These are phyloP conservation scores for Drechslerella stenobrocha DNA, from an alignment of 2,329 filamentous ascomycete species.

Conservation along the genomic window DNA sequence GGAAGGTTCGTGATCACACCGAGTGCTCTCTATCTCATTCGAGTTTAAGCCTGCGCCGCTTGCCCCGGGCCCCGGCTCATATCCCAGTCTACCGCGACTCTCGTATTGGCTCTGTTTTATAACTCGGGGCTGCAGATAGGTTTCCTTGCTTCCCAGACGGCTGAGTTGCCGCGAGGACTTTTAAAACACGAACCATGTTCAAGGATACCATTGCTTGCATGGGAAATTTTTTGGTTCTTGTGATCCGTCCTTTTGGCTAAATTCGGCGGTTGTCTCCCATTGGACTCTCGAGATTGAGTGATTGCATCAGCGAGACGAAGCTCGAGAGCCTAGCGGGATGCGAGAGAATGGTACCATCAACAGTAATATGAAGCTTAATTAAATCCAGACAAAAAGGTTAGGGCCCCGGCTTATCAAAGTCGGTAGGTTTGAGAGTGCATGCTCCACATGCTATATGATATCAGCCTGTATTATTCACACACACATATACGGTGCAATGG, in stretches of 20 bases:
- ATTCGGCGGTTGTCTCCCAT: slow-evolving; percentile 27
- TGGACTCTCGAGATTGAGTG: slow-evolving; percentile 26
- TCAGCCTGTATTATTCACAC: slow-evolving; percentile 15
- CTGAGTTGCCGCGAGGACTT: slow-evolving; percentile 26
- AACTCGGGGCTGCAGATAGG: slow-evolving; percentile 15
- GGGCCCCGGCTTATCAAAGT: neutral
- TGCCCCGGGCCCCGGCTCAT: no score
- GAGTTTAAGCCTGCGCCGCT: slow-evolving; percentile 48
- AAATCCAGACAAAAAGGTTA: neutral
- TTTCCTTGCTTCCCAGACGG: slow-evolving; percentile 30
- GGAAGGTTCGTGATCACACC: slow-evolving; percentile 38
- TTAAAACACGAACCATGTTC: slow-evolving; percentile 46
- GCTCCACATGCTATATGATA: slow-evolving; percentile 44
- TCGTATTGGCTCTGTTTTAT: slow-evolving; percentile 10
- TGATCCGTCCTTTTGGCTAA: slow-evolving; percentile 46
- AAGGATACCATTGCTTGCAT: neutral
- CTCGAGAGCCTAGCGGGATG: neutral
- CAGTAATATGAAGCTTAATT: neutral
- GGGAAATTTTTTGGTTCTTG: slow-evolving; percentile 33
- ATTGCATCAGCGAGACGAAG: neutral
- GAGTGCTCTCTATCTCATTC: slow-evolving; percentile 36
- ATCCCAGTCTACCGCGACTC: slow-evolving; percentile 15
- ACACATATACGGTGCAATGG: no score
- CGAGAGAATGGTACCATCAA: neutral
- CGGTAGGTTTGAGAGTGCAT: neutral